Evolutionary conservation across 2,329 filamentous ascomycete species (phyloP).

Genomic region (Xylariaceae sp.): DNA sequence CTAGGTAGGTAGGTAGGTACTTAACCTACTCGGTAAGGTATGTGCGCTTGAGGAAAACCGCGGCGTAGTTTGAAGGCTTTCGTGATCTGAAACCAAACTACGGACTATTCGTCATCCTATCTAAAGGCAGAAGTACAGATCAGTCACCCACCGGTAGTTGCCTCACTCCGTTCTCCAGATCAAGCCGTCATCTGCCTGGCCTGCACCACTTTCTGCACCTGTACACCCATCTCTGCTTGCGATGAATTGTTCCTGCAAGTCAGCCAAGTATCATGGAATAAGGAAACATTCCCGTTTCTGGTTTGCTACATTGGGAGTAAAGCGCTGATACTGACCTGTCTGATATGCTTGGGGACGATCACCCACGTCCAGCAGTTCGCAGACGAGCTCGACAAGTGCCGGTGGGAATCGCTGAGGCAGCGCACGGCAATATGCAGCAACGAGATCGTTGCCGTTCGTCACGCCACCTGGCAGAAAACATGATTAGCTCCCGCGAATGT

Average conservation of each 20-base stretch:
- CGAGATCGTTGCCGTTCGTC: conserved; percentile 52
- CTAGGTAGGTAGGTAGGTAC: too few relatives aligned
- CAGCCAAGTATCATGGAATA: neutral
- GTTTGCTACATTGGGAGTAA: too few relatives aligned
- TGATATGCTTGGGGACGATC: conserved; percentile 42
- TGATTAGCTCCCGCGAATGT: neutral
- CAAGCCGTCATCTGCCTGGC: neutral
- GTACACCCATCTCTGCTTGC: neutral
- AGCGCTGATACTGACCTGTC: conserved; percentile 29
- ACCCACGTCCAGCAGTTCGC: conserved; percentile 43
- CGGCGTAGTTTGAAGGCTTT: too few relatives aligned
- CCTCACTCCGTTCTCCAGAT: neutral
- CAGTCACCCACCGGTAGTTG: neutral
- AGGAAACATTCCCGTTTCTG: neutral
- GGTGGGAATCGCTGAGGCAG: conserved; percentile 39
- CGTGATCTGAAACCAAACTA: too few relatives aligned
- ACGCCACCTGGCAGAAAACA: conserved; percentile 40
- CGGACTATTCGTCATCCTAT: too few relatives aligned
- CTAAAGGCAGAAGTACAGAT: neutral
- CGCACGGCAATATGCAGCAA: conserved; percentile 45
- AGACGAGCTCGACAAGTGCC: conserved; percentile 40
- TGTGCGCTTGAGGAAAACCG: too few relatives aligned
- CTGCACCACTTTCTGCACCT: neutral
- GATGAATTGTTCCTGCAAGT: neutral
- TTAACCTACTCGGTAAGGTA: too few relatives aligned